A percentile compares a stretch with the other conserved stretches of the same genome.
These are phyloP conservation scores for Mycena floridula DNA, from an alignment of 768 basidiomycete species.

Conservation along the genomic window DNA sequence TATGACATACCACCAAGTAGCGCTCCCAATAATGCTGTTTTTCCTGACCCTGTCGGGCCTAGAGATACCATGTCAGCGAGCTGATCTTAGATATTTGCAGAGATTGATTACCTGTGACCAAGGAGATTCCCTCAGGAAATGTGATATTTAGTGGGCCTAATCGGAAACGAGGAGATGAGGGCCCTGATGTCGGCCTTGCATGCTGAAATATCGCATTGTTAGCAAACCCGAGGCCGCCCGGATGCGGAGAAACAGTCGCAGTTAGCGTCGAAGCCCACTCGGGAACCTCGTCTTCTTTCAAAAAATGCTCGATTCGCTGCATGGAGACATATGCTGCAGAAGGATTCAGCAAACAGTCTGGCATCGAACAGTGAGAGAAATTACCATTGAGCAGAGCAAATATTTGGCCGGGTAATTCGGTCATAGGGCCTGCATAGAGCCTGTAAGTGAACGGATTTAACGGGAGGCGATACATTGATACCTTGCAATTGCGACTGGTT, in stretches of 20 bases:
- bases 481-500: too few relatives aligned
- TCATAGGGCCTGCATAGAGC: constrained; percentile 65
- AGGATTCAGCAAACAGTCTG: constrained; percentile 6
- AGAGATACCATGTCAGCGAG: too few relatives aligned
- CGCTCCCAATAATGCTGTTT: constrained; percentile 56
- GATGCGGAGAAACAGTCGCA: too few relatives aligned
- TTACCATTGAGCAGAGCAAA: constrained; percentile 59
- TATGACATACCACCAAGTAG: constrained; percentile 51
- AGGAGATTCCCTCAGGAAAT: constrained; percentile 54
- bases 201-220: constrained; percentile 54
- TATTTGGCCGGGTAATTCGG: constrained; percentile 54
- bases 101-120: constrained; percentile 61
- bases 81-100: too few relatives aligned
- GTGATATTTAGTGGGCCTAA: constrained; percentile 50
- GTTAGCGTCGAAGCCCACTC: constrained; percentile 71
- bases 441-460: too few relatives aligned
- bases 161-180: constrained; percentile 35
- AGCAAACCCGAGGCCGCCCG: constrained; percentile 54
- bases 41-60: constrained; percentile 68
- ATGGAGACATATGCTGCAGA: constrained; percentile 70
- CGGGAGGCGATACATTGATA: too few relatives aligned
- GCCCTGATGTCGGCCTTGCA: constrained; percentile 30
- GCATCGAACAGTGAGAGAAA: constrained; percentile 6
- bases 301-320: constrained; percentile 71
- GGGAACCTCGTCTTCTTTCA: constrained; percentile 70